Evolutionary conservation across 495 filamentous ascomycete genomes (phyloP).

Genomic region (Lasiosphaeria ovina): DNA sequence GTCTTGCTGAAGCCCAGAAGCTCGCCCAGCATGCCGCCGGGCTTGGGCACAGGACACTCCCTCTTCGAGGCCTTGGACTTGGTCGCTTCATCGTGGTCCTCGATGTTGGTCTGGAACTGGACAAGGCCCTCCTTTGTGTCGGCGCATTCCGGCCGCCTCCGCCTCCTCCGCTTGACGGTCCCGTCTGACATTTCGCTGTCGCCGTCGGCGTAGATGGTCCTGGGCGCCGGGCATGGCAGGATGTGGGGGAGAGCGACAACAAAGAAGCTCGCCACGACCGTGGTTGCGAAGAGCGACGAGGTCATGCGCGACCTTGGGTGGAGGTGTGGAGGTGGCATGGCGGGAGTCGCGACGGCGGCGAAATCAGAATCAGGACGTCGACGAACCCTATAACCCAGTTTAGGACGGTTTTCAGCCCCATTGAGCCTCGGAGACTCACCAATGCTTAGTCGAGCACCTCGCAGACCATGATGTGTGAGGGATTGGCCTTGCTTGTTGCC

Average conservation of each 20-base stretch:
- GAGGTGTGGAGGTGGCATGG: constrained; percentile 85
- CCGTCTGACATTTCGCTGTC: constrained; percentile 62
- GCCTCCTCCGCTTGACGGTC: constrained; percentile 44
- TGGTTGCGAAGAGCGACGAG: constrained; percentile 89
- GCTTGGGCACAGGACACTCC: constrained; percentile 85
- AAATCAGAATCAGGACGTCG: constrained; percentile 1
- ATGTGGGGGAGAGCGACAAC: constrained; percentile 89
- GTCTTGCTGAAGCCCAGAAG: constrained; percentile 62
- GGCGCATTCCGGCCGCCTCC: constrained; percentile 29
- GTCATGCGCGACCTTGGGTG: constrained; percentile 91
- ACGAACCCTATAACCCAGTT: constrained; percentile 18
- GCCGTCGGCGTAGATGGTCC: constrained; percentile 68
- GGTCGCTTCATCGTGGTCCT: constrained; percentile 13
- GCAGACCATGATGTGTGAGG: constrained; percentile 1
- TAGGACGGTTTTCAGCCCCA: not conserved
- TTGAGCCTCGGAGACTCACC: constrained; percentile 10
- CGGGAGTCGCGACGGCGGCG: not conserved
- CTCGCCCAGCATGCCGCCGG: constrained; percentile 68
- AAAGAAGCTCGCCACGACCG: constrained; percentile 84
- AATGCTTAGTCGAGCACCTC: constrained; percentile 2
- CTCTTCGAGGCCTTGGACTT: constrained; percentile 33
- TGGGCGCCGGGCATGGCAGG: constrained; percentile 89
- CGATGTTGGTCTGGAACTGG: constrained; percentile 23
- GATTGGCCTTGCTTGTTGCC: constrained; percentile 1
- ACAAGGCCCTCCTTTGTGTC: constrained; percentile 40